Conservation (phyloP, 148 eudicot genomes). For the Persicaria maculosa region DNA sequence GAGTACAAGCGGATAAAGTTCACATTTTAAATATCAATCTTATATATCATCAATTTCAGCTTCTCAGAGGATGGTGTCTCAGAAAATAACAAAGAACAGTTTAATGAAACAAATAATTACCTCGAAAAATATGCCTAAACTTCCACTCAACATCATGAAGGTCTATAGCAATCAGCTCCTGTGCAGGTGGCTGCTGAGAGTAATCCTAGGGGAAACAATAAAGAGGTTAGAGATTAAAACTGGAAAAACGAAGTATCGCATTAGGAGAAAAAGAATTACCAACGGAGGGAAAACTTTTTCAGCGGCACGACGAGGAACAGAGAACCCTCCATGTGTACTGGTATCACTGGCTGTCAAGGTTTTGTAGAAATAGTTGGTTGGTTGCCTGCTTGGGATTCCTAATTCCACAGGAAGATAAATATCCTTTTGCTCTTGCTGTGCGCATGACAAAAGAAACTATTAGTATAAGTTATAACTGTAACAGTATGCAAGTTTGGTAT, state of each 20-base stretch:
- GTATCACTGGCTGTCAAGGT: constrained; percentile 97
- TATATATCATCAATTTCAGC: neutral
- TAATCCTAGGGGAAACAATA: constrained; percentile 53
- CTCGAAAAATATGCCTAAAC: constrained; percentile 93
- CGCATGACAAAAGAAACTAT: neutral
- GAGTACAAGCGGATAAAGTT: neutral
- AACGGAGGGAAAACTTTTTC: constrained; percentile 98
- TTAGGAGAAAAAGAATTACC: constrained; percentile 27
- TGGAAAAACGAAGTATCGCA: neutral
- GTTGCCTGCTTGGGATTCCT: constrained; percentile 91
- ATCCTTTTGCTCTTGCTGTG: constrained; percentile 96
- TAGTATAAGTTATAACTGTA: neutral
- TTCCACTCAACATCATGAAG: constrained; percentile 99
- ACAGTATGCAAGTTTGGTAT: neutral
- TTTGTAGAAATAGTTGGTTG: constrained; percentile 95
- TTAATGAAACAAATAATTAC: constrained; percentile 21
- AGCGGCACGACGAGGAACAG: constrained; percentile 99
- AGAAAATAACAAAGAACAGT: neutral
- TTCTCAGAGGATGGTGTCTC: neutral
- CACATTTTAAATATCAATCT: neutral
- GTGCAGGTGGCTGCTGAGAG: constrained; percentile 88
- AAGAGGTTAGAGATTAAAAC: neutral
- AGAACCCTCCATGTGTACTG: constrained; percentile 97
- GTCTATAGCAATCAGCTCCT: constrained; percentile 95
- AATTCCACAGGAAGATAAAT: constrained; percentile 86